Base-by-base conservation (phyloP, 768 basidiomycete genomes). In the Leccinum incarnatum region DNA sequence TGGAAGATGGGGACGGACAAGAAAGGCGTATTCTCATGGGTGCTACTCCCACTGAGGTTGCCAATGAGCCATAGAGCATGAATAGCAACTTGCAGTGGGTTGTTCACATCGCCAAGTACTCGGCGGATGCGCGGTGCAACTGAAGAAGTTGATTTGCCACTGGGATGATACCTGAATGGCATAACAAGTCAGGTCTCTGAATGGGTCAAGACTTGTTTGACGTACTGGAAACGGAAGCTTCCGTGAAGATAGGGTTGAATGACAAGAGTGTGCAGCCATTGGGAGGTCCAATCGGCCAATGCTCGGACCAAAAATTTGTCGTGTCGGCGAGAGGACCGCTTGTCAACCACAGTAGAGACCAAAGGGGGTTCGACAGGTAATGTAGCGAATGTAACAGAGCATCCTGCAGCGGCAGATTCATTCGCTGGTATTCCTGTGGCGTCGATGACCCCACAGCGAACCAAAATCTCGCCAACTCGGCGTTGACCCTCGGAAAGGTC, bases 31-130 rank as follows among this genome's bases (percentile, higher is more conserved):
- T 66, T 62, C 11, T 60, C 53, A 17, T 62, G 56, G 14, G 53
- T 52, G 9, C 56, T 60, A 19, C 60, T 64, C 46, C 59, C 60
- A 0, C 63, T 61, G 23, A 75, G 75, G 36, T 54, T 55, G 51
- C 61, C 42, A 40, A 76, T 76, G 55, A 71, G 65, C 74, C 72
- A 77, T 27, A 75, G 53, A 27, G 74, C 66, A 48, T 73, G 65
- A 49, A 73, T 56, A 46, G 48, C 60, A 14, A 73, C 70, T 27
- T 70, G 67, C 46, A 63, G 57, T 8, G 72, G 73, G 58, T 71
- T 72, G 46, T 51, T 46, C 32, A 75, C 58, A 15, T 47, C n/a
- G 37, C 52, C 37, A 50, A 73, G 59, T 32, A 66, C 60, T 47
- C 56, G 60, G 53, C 52, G 65, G 37, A 73, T 68, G 12, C 64